Base-by-base conservation (phyloP, 106 monocot genomes). In the Dioscorea alata region DNA sequence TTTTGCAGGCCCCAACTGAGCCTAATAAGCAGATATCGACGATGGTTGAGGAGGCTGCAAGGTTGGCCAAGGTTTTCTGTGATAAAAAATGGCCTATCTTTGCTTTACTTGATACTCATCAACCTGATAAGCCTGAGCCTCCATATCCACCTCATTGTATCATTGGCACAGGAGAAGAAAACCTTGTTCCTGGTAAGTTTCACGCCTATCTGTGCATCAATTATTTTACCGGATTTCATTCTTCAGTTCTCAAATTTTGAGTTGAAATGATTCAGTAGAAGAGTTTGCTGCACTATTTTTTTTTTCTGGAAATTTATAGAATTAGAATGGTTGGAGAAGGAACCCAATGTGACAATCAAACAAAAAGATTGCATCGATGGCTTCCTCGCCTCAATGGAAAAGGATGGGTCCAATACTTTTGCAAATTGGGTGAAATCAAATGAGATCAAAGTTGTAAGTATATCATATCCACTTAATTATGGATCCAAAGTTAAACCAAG, bases 81-180 rank as follows among this genome's bases (percentile, higher is more conserved):
- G 77, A 75, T 14, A 86, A 61, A 23, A 80, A 86, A 23, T 97
- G 86, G 97, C 92, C 91, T 8, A 67, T 97, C 42, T 89, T 89
- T 74, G 92, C 82, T 32, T 83, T 97, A 23, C 84, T 97, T 18
- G 96, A 97, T 50, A 79, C 85, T 20, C 96, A 97, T 71, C 66
- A 76, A 28, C 81, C 89, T 0, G 89, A 89, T 54, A 88, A 86
- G 65, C 92, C 89, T 14, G 92, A 97, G 65, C 81, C 67, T 23
- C 96, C 96, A 23, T 97, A 89, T 73, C 96, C 92, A 9, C 92
- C 92, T 42, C 92, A 97, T 80, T 92, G 96, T 76, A 89, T 92
- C 6, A 69, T 97, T 62, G 92, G 92, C 22, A 60, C 92, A 0
- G 96, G 89, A 2, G 92, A 92, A 77, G 96, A 89, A 69, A 78